phyloP scores from a whole-genome alignment of 192 early-diverging fungal genomes.

The Powellomyces hirtus region DNA sequence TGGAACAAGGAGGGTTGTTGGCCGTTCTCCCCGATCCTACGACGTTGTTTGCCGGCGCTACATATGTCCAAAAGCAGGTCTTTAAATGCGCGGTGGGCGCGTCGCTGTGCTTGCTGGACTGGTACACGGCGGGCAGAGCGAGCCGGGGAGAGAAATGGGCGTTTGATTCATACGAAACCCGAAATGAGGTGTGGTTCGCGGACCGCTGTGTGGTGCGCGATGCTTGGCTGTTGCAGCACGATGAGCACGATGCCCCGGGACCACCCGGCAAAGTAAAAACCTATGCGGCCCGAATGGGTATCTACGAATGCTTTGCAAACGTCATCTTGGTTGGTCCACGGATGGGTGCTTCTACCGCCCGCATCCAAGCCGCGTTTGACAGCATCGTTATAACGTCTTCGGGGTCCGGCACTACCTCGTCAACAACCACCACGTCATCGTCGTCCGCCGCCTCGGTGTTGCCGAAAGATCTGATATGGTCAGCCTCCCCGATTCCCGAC shows the following conservation, averaged over 20 bases:
- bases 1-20: conserved; percentile 47
- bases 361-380: conserved; percentile 2
- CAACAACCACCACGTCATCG: not conserved
- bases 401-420: not conserved
- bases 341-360: not conserved
- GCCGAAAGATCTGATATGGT: conserved; percentile 2
- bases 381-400: conserved; percentile 11
- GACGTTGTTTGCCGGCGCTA: conserved; percentile 65
- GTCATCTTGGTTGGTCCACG: conserved; percentile 57
- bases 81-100: conserved; percentile 43
- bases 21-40: conserved; percentile 76
- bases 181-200: conserved; percentile 35
- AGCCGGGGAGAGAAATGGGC: conserved; percentile 73
- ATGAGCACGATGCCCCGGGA: conserved; percentile 18
- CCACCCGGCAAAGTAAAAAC: not conserved
- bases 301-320: conserved; percentile 63
- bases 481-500: not conserved
- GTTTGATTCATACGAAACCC: conserved; percentile 58
- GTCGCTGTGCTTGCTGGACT: conserved; percentile 74
- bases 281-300: conserved; percentile 50
- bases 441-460: not conserved
- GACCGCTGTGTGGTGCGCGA: conserved; percentile 42
- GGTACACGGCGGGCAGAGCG: conserved; percentile 77
- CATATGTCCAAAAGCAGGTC: conserved; percentile 63
- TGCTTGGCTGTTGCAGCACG: conserved; percentile 47